Base-by-base conservation (phyloP, 768 basidiomycete species). In the Lactifluus volemus region DNA sequence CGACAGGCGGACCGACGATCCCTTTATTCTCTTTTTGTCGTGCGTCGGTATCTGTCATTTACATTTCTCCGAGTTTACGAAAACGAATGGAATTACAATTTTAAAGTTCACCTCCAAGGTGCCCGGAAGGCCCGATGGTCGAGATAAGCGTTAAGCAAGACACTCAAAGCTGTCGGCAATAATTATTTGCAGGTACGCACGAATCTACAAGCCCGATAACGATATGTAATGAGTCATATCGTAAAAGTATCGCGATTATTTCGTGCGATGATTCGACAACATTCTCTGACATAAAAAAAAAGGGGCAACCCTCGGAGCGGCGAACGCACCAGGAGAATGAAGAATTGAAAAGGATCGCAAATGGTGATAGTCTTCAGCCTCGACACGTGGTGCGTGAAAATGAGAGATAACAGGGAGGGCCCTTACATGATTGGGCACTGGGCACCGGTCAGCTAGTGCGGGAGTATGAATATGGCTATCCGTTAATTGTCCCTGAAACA, bases 71-170 rank as follows among this genome's bases (percentile, higher is more conserved):
- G 45, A 25, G 21, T 21, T 10, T 7, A 47, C 5, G 45, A 25
- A 8, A 36, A 32, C 32, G 32, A 34, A 51, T 58, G 55, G 32
- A 44, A 53, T 58, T 42, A 41, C 49, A 62, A 44, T 44, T 49
- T 58, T 58, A 58, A 53, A 36, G 51, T 63, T 63, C 41, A 11
- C 15, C 9, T 54, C 52, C 57, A 47, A 53, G 30, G 34, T 12
- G 21, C 4, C 17, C 61, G 52, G 61, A 54, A 45, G 39, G 39
- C 25, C 38, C 21, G 56, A 49, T 58, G 38, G 45, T 61, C 44
- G 12, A 61, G 60, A 61, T 61, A 61, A 62, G 50, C 45, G 36
- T 53, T 42, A 45, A 38, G 19, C 51, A 36, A 50, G 25, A 25
- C 25, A 25, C 25, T 25, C 25, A 56, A 9, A 17, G 8, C 38